phyloP scores from a whole-genome alignment of 1,284 basidiomycete species.

The Trametes sp. region DNA sequence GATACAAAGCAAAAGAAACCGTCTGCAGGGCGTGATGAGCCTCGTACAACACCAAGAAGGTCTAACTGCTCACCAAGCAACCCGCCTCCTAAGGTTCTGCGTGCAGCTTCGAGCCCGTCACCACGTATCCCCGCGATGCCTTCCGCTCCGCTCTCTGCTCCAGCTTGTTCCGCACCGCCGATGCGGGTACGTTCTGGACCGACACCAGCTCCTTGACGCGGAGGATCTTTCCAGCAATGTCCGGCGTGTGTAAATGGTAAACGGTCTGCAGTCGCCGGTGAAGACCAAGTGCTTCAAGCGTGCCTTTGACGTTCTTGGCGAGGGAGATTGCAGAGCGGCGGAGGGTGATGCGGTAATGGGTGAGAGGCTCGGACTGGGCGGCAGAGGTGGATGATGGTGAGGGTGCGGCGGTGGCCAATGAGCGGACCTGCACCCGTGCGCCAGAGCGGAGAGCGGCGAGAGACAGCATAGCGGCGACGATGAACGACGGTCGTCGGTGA shows the following conservation, averaged over 20 bases:
- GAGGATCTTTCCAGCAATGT: constrained; percentile 84
- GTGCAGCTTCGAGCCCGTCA: constrained; percentile 46
- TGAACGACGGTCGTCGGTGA: constrained; percentile 8
- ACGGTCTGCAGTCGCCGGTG: constrained; percentile 85
- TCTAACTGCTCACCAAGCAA: constrained; percentile 5
- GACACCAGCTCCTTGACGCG: constrained; percentile 87
- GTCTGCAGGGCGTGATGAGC: constrained; percentile 4
- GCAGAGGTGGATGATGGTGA: constrained; percentile 21
- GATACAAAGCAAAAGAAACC: constrained; percentile 7
- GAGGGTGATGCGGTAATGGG: constrained; percentile 87
- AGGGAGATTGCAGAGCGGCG: constrained; percentile 85
- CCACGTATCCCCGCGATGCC: constrained; percentile 69
- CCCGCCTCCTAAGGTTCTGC: constrained; percentile 16
- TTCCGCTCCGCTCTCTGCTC: constrained; percentile 71
- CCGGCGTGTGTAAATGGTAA: constrained; percentile 75
- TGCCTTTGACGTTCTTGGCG: constrained; percentile 73
- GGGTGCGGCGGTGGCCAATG: constrained; percentile 22
- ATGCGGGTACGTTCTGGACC: constrained; percentile 79
- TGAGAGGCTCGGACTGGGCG: constrained; percentile 49
- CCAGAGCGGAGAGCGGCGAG: constrained; percentile 19
- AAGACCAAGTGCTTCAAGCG: constrained; percentile 79
- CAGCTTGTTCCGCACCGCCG: constrained; percentile 68
- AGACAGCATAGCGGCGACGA: constrained; percentile 20
- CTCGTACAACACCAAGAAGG: not conserved
- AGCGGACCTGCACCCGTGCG: constrained; percentile 16